Conservation (phyloP, 371 early-diverging fungal species). For the Mucor mucedo region DNA sequence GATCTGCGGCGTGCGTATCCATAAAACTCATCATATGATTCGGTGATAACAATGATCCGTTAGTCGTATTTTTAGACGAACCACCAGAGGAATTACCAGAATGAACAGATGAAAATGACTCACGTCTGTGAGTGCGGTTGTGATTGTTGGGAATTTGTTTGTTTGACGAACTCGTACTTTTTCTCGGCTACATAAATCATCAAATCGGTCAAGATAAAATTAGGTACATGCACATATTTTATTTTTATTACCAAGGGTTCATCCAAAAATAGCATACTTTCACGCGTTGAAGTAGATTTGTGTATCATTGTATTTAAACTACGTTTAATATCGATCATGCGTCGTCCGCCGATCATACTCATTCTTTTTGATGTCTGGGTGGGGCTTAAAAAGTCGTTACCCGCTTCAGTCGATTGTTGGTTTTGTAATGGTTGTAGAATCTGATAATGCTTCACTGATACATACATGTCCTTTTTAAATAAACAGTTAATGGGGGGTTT, state of each 20-base stretch:
- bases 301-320: slow-evolving; percentile 41
- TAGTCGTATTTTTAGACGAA: slow-evolving; percentile 2
- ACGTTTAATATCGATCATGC: slow-evolving; percentile 37
- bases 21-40: slow-evolving; percentile 34
- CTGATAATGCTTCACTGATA: slow-evolving; percentile 74
- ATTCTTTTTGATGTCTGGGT: slow-evolving; percentile 3
- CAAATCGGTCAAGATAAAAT: no score
- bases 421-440: slow-evolving; percentile 67
- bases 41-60: slow-evolving; percentile 19
- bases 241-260: slow-evolving; percentile 31
- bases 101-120: slow-evolving; percentile 23
- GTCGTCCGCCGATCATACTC: slow-evolving; percentile 28
- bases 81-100: slow-evolving; percentile 15
- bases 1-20: slow-evolving; percentile 20
- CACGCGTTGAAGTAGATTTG: slow-evolving; percentile 23
- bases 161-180: slow-evolving; percentile 30
- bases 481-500: not conserved
- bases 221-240: not conserved
- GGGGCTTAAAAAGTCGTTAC: slow-evolving; percentile 5
- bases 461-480: slow-evolving; percentile 68
- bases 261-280: slow-evolving; percentile 38
- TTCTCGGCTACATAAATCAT: slow-evolving; percentile 26
- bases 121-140: slow-evolving; percentile 6
- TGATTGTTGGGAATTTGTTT: not conserved
- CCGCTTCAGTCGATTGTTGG: not conserved